These are phyloP conservation scores for Fusarium vanettenii DNA, from an alignment of 2,329 filamentous ascomycete species.

Conservation along the genomic window DNA sequence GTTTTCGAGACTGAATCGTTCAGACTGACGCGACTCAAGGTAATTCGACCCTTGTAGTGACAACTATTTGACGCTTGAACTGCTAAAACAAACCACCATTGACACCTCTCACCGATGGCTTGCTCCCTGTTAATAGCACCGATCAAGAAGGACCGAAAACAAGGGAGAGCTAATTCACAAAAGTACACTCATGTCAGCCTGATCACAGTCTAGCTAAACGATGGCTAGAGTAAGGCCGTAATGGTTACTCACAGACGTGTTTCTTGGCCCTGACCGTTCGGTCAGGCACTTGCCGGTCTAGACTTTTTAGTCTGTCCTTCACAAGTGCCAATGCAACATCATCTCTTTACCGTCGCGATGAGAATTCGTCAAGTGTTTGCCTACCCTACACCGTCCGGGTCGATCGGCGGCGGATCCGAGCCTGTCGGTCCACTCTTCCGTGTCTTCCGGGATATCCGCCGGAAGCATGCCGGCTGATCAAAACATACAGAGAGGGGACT, in stretches of 20 bases:
- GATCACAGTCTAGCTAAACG: background rate
- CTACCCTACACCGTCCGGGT: conserved; percentile 5
- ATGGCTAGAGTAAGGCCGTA: background rate
- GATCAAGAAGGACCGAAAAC: background rate
- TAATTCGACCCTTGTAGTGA: background rate
- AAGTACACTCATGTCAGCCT: background rate
- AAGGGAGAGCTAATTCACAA: background rate
- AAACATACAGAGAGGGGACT: background rate
- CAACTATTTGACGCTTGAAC: background rate
- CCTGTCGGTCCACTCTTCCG: background rate
- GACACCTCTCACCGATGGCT: background rate
- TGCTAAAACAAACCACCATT: background rate
- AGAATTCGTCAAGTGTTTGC: background rate
- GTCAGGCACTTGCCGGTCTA: background rate
- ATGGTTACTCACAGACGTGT: background rate
- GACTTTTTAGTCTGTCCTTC: background rate
- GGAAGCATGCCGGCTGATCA: background rate
- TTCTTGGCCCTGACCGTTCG: background rate
- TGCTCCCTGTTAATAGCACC: background rate
- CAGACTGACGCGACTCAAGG: background rate
- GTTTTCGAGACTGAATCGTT: background rate
- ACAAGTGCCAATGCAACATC: background rate
- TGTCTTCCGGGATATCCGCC: background rate
- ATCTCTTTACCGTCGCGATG: background rate
- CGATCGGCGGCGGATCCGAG: conserved; percentile 1